phyloP scores from a whole-genome alignment of 2,329 filamentous ascomycete genomes.

The Monosporascus ibericus region DNA sequence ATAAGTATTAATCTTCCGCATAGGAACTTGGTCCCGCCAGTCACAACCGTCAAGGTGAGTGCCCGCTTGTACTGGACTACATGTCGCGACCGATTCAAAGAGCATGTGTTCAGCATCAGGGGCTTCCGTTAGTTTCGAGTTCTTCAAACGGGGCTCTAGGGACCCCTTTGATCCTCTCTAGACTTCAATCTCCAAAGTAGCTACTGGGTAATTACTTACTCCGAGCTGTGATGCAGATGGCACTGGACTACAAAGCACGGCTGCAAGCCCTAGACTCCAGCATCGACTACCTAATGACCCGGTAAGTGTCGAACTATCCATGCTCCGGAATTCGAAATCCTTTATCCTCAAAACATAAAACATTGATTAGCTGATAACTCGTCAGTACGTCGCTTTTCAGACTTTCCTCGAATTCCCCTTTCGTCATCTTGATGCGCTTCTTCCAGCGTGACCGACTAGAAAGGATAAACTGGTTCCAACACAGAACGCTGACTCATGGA shows the following conservation, averaged over 20 bases:
- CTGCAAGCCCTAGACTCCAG: constrained; percentile 39
- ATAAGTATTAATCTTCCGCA: background rate
- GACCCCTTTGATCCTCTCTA: too few relatives aligned
- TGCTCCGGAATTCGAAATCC: too few relatives aligned
- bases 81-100: too few relatives aligned
- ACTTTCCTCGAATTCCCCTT: background rate
- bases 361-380: background rate
- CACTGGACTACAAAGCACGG: constrained; percentile 39
- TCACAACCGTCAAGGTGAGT: constrained; percentile 32
- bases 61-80: too few relatives aligned
- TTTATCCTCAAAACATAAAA: too few relatives aligned
- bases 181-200: too few relatives aligned
- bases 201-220: background rate
- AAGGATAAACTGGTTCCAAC: background rate
- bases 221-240: constrained; percentile 26
- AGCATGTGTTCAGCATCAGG: too few relatives aligned
- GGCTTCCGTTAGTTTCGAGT: too few relatives aligned
- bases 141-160: too few relatives aligned
- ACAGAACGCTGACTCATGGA: background rate
- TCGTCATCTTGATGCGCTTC: background rate
- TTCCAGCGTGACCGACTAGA: background rate
- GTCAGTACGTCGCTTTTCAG: background rate
- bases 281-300: constrained; percentile 45
- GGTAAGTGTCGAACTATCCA: background rate
- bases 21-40: constrained; percentile 42